Base-by-base conservation (phyloP, 176 grass and related monocot genomes). In the Canna indica region DNA sequence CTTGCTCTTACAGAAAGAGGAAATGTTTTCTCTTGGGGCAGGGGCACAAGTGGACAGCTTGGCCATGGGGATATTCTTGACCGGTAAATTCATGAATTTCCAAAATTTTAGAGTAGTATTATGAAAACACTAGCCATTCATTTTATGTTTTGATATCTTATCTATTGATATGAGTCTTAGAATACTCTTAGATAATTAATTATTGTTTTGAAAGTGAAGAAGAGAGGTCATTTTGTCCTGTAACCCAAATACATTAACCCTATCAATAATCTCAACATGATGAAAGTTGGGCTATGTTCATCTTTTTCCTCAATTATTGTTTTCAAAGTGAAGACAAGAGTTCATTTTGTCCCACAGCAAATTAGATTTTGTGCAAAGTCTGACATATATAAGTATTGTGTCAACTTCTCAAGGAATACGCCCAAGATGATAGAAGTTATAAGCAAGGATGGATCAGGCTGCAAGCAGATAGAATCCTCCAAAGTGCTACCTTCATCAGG, bases 11-110 rank as follows among this genome's bases (percentile, higher is more conserved):
- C 89, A 0, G 89, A 99, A 74, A 90, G 70, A 78, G 90, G 87
- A 87, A 99, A 99, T 73, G 90, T 93, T 62, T 99, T 99, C 47
- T 87, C 94, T 39, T 99, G 94, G 94, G 94, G 94, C 36, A 90
- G 94, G 75, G 94, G 94, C 36, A 99, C 94, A 41, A 93, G 94
- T 22, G 94, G 89, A 73, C 94, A 99, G 73, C 94, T 99, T 9
- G 94, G 94, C 59, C 87, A 93, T 76, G 94, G 86, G 34, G 94
- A 99, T 75, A 99, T 93, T 78, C 75, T 93, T 60, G 94, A 93
- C 78, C 84, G 94, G 94, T 99, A 75, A 65, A 70, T 70, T 41
- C 33, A 61, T 31, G 11, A 31, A 20, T n/a, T 31, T 1, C 2
- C 42, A 12, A 48, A 70, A 48, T 50, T 31, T 11, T 61, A 8